Evolutionary conservation across 768 basidiomycete genomes (phyloP), one percentile per base, ranked within the genome.

Genomic region (Floccularia luteovirens): DNA sequence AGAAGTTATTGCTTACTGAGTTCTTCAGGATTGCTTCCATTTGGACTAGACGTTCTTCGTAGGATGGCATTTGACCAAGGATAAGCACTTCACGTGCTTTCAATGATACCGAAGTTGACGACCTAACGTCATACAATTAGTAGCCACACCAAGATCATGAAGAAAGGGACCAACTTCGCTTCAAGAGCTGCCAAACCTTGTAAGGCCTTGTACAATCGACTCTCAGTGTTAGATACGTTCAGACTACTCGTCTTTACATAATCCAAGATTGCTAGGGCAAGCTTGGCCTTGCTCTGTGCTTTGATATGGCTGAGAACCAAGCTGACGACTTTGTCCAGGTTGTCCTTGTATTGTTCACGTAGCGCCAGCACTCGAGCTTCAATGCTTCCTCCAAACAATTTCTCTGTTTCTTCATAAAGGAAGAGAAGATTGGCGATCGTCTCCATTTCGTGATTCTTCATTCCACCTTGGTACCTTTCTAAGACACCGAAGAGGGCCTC

Each of bases 61-160:
- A 94, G 11, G 92, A 94, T 4, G 96, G 96, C 77, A 99, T 86
- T 58, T 94, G 90, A 34, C 89, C 90, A 23, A 90, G 74, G 53
- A 99, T 98, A 34, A 98, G 74, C 5, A 96, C 96, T 66, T 99
- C 96, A 33, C 96, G 87, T 30, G 96, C 96, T 62, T 94, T 97
- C 47, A 99, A 64, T 2, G 93, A 76, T 24, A 98, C 93, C 41
- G 82, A 71, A 22, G 80, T 88, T n/a, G 93, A 94, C 4, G 90
- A 90, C 54, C 86, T 89, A 48, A 32, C 41, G 21, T 43, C 32
- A 4, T n/a, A 30, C 32, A 23, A 28, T 34, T 22, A 39, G 39
- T 41, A 36, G 41, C 16, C 23, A 32, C 19, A 23, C 35, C 11
- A 3, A 13, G 25, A 36, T 14, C 5, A 31, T 3, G 25, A 13